Evolutionary conservation across 805 yeast species (phyloP).

Genomic region (Wickerhamiella qilinensis): DNA sequence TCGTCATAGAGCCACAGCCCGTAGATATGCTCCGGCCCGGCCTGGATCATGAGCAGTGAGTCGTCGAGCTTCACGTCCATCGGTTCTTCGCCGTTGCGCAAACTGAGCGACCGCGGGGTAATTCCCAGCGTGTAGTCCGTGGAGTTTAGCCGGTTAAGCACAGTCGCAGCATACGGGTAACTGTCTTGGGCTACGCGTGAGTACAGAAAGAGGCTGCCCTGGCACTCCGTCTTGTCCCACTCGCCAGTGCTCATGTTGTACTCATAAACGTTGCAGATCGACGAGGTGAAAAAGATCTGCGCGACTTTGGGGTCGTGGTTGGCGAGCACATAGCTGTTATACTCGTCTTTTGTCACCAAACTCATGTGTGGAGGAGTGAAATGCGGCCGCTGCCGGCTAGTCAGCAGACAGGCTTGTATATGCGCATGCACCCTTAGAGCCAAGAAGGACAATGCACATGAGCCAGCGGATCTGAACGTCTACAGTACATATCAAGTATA

Average conservation of each 20-base stretch:
- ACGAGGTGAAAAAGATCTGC: constrained; percentile 22
- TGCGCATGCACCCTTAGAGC: no score
- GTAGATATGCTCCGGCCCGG: constrained; percentile 19
- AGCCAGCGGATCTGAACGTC: no score
- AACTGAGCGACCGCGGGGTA: constrained; percentile 16
- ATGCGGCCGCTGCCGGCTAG: no score
- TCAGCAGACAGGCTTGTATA: no score
- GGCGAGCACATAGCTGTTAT: constrained; percentile 21
- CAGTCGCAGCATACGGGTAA: constrained; percentile 23
- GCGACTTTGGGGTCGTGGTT: constrained; percentile 23
- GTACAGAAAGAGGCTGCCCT: constrained; percentile 26
- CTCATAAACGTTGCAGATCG: constrained; percentile 26
- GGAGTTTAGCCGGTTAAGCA: constrained; percentile 21
- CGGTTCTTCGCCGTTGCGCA: constrained; percentile 12
- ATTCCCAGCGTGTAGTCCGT: constrained; percentile 23
- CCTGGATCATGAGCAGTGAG: constrained; percentile 22
- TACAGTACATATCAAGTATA: no score
- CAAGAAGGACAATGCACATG: no score
- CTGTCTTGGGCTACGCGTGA: constrained; percentile 18
- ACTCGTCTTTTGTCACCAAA: constrained; percentile 9
- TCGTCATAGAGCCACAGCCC: constrained; percentile 25
- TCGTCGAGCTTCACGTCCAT: constrained; percentile 22
- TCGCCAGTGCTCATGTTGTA: constrained; percentile 19
- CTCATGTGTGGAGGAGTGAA: not conserved
- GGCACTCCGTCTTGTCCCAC: constrained; percentile 25